Evolutionary conservation across 176 grass and related monocot genomes (phyloP).

Genomic region (Coix lacrymajobi): DNA sequence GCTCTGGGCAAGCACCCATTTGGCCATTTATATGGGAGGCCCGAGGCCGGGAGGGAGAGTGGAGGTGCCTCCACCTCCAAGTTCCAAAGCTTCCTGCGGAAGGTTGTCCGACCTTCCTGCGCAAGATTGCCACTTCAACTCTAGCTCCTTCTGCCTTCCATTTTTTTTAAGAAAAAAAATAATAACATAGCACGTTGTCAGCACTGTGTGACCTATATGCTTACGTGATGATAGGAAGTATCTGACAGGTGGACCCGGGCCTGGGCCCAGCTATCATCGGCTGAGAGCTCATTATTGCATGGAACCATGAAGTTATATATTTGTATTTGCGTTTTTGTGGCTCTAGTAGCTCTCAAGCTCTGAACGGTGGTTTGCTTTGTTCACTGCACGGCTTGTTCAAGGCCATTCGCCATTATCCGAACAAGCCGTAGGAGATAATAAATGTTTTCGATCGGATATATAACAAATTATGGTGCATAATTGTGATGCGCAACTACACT

Average conservation of each 20-base stretch:
- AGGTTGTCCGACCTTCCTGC: constrained; percentile 18
- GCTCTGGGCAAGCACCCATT: neutral
- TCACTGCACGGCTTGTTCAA: too few species aligned
- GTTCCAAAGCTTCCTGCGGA: neutral
- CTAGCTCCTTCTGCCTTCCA: neutral
- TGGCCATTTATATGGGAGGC: constrained; percentile 4
- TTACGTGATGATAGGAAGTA: neutral
- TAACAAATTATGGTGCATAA: too few species aligned
- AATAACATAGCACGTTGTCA: neutral
- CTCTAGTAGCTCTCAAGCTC: too few species aligned
- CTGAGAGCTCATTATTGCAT: neutral
- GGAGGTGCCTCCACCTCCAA: neutral
- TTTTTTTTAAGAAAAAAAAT: neutral
- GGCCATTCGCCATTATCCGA: too few species aligned
- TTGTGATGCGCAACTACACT: too few species aligned
- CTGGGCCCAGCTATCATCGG: neutral
- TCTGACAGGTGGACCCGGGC: neutral
- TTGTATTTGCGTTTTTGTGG: too few species aligned
- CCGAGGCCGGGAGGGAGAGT: neutral
- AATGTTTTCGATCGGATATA: too few species aligned
- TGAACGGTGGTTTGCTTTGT: too few species aligned
- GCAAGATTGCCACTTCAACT: constrained; percentile 18
- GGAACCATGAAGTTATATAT: too few species aligned
- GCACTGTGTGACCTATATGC: too few species aligned
- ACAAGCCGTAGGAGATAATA: too few species aligned